Base-by-base conservation (phyloP, 306 rosid species). In the Astragalus glycyphyllos region DNA sequence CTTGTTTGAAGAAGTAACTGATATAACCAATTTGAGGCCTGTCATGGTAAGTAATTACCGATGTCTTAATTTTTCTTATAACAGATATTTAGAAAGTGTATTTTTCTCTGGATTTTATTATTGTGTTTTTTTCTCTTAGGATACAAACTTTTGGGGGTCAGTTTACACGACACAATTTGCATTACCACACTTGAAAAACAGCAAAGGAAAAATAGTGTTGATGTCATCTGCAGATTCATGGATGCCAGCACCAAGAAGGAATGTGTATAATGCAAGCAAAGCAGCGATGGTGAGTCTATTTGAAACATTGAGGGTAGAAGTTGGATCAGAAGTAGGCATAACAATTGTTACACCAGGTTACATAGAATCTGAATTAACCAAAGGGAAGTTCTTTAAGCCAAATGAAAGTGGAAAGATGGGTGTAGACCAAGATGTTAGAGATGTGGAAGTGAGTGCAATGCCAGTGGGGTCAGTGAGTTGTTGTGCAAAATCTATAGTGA, bases 101-200 rank as follows among this genome's bases (percentile, higher is more conserved):
- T n/a, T n/a, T n/a, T n/a, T n/a, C n/a, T n/a, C n/a, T n/a, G n/a
- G n/a, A n/a, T n/a, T n/a, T n/a, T 44, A 35, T 8, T 29, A 45
- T 31, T 26, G 6, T 12, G 4, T 46, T 8, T 44, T 7, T 55
- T 26, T 13, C 10, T 12, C 1, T 0, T 70, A 89, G 96, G 98
- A 87, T 2, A 89, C 87, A 20, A 92, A 92, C 65, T 92, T 86
- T 77, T 89, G 98, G 98, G 96, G 95, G 34, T 74, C 92, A 11
- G 85, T 84, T 4, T 83, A 86, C 65, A 59, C 82, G 1, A 90
- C 95, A 3, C 82, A 61, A 31, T 78, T 81, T 32, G 85, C 92
- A 11, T 37, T 86, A 65, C 89, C 87, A 8, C 82, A 89, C 53
- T 85, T 89, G 0, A 85, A 57, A 60, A 57, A 73, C 7, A 79